Base-by-base conservation (phyloP, 2,329 filamentous ascomycete species). In the Eurotiales sp. region DNA sequence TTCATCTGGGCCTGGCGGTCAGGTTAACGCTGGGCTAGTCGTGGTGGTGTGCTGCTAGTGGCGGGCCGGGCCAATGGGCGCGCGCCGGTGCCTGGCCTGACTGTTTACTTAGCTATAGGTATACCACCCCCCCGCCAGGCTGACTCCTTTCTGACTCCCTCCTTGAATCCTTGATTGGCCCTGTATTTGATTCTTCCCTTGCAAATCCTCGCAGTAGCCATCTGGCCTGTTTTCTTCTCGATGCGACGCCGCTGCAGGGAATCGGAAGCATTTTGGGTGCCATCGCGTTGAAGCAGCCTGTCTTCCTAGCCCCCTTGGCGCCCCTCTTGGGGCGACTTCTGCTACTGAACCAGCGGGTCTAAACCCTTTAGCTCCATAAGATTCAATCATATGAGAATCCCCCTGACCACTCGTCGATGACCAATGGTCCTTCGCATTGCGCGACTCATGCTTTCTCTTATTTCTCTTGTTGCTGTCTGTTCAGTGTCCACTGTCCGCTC, bases 291-390 rank as follows among this genome's bases (percentile, higher is more conserved):
- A 43, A 32, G 22, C 37, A 11, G 39, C 36, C 23, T 19, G 37
- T 27, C 34, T 27, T 10, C 15, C 41, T 39, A 37, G 29, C 27
- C 30, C 39, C 42, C 32, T 53, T 44, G 39, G 39, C 40, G 48
- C 59, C 52, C 57, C 47, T 23, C 23, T 59, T 61, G 42, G 11
- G 56, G 56, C 41, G 29, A 30, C 22, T 21, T 30, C 17, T 17
- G 6, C 22, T 36, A 40, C 15, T 21, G 17, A 36, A 23, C 46
- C 46, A 2, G 22, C 8, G 34, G n/a, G 21, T n/a, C 45, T n/a
- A n/a, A n/a, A n/a, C n/a, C n/a, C n/a, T n/a, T n/a, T n/a, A n/a
- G n/a, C n/a, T n/a, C n/a, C n/a, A n/a, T n/a, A n/a, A n/a, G n/a
- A n/a, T n/a, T n/a, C n/a, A n/a, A n/a, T n/a, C n/a, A n/a, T n/a